phyloP scores from a whole-genome alignment of 2,329 filamentous ascomycete genomes.

The Cladobotryum protrusum region DNA sequence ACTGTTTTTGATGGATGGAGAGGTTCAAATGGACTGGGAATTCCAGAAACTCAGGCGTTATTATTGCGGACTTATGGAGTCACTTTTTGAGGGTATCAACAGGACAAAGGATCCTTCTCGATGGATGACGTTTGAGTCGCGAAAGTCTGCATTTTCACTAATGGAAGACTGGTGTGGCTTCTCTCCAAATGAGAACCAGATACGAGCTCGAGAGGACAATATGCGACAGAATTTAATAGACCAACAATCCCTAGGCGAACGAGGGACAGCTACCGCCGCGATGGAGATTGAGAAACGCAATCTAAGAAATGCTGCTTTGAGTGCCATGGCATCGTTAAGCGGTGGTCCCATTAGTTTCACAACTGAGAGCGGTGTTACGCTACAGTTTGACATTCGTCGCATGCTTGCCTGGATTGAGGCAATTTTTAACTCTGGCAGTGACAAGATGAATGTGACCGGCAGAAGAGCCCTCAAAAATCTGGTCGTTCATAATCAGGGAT shows the following conservation, averaged over 20 bases:
- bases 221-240: conserved; percentile 83
- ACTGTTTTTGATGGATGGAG: conserved; percentile 87
- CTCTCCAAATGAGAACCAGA: conserved; percentile 80
- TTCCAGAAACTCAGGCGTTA: conserved; percentile 88
- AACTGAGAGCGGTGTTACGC: conserved; percentile 77
- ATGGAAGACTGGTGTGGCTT: conserved; percentile 99
- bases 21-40: conserved; percentile 90
- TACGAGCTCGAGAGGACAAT: conserved; percentile 73
- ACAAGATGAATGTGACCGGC: conserved; percentile 86
- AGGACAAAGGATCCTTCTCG: conserved; percentile 75
- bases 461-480: conserved; percentile 82
- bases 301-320: conserved; percentile 80
- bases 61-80: conserved; percentile 90
- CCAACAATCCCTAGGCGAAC: conserved; percentile 68
- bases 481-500: conserved; percentile 83
- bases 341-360: conserved; percentile 78
- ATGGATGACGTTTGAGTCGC: conserved; percentile 96
- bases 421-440: conserved; percentile 87
- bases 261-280: conserved; percentile 73
- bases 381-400: conserved; percentile 86
- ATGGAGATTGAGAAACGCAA: conserved; percentile 98
- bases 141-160: conserved; percentile 88
- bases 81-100: conserved; percentile 86
- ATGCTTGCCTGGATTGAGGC: conserved; percentile 95
- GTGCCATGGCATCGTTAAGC: conserved; percentile 91